Base-by-base conservation (phyloP, 1,139 yeast genomes). In the Trichomonascaceae sp. region DNA sequence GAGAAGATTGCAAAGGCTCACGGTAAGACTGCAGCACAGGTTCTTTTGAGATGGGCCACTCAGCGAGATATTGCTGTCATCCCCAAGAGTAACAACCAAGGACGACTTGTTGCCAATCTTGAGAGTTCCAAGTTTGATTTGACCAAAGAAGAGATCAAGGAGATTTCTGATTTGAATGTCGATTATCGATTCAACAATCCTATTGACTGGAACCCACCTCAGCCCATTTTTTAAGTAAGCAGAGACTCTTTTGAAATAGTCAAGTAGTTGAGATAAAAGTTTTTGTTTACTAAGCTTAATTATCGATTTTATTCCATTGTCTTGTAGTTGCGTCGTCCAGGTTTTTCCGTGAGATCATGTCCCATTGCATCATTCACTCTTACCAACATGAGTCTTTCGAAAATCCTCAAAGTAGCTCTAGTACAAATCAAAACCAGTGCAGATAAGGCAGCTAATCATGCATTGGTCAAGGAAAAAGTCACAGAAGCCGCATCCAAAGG, bases 131-230 rank as follows among this genome's bases (percentile, higher is more conserved):
- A 78, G 62, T 83, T 83, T 61, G 78, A 80, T 53, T 77, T 81
- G 65, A 62, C 81, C 47, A 68, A 75, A 51, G 75, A 67, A 6
- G 83, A 81, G 58, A 63, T 82, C 53, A 71, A 64, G 54, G 52
- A 52, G 71, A 76, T 65, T 67, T 71, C 68, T 36, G 70, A 70
- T 49, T 78, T 89, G 68, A 87, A 90, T 70, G 77, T 75, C 60
- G 78, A 79, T 63, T 76, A 88, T 62, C 82, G 96, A 74, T 88
- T 89, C 76, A 89, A 89, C 70, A 88, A 89, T 68, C 95, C 96
- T 58, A 83, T 84, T 80, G 81, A 75, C 63, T 87, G 95, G 95
- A 79, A 78, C 61, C 61, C 66, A 49, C 73, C 76, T 59, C 74
- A 77, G 22, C 55, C 57, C 47, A 53, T 55, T 36, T 55, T 55